phyloP scores from a whole-genome alignment of 768 basidiomycete genomes.

The Russula griseocarnosa region DNA sequence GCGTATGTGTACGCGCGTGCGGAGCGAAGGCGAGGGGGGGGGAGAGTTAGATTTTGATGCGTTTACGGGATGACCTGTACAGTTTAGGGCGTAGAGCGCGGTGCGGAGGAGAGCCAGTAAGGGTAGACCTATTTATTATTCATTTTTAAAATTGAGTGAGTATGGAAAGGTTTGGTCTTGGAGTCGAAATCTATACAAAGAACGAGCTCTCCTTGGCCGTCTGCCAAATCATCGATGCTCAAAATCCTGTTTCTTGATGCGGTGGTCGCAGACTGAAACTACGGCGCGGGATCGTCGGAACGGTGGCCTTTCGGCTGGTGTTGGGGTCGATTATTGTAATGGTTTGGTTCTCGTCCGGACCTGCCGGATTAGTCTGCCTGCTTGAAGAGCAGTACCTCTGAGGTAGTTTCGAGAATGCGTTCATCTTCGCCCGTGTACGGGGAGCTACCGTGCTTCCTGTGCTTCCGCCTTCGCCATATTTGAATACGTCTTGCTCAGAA shows the following conservation, averaged over 20 bases:
- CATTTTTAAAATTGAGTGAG: no score
- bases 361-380: constrained; percentile 64
- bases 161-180: no score
- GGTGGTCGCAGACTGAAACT: no score
- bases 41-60: constrained; percentile 69
- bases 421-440: constrained; percentile 46
- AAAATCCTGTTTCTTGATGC: no score
- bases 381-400: constrained; percentile 62
- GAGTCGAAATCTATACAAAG: no score
- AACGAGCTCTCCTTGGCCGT: no score
- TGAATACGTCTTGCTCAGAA: constrained; percentile 52
- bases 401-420: constrained; percentile 62
- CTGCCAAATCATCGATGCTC: no score
- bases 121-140: constrained; percentile 67
- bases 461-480: constrained; percentile 36
- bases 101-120: constrained; percentile 81
- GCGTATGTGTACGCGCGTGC: no score
- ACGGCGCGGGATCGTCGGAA: no score
- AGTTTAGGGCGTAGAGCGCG: constrained; percentile 58
- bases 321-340: no score
- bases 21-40: constrained; percentile 58
- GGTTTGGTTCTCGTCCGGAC: no score
- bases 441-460: neutral
- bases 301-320: no score
- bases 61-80: constrained; percentile 58